These are phyloP conservation scores for Neofusicoccum cordaticola DNA, from an alignment of 2,329 filamentous ascomycete species.

Conservation along the genomic window DNA sequence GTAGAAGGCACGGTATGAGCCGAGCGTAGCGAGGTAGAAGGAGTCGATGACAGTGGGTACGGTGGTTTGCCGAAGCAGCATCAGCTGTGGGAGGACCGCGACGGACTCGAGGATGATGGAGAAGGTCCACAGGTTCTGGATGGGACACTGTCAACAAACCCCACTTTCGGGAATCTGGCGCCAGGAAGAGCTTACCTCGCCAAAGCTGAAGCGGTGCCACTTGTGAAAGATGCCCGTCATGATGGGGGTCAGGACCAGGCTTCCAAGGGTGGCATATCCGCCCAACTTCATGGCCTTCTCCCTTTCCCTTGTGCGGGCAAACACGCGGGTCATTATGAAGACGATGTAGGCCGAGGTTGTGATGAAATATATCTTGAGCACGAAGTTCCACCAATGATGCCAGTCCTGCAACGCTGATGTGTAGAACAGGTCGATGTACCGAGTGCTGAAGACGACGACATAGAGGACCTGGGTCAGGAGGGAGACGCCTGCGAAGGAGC, in stretches of 20 bases:
- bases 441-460: constrained; percentile 76
- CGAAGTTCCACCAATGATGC: constrained; percentile 56
- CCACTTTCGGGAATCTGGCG: not conserved
- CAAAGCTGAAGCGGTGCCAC: constrained; percentile 18
- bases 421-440: constrained; percentile 79
- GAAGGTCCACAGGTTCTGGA: constrained; percentile 78
- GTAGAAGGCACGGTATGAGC: constrained; percentile 84
- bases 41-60: constrained; percentile 95
- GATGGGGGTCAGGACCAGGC: constrained; percentile 67
- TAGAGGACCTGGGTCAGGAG: constrained; percentile 90
- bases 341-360: constrained; percentile 81
- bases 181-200: constrained; percentile 13
- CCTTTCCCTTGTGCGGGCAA: constrained; percentile 80
- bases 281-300: constrained; percentile 95
- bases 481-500: constrained; percentile 64
- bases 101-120: constrained; percentile 89
- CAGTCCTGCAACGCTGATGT: constrained; percentile 37
- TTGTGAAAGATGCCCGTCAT: constrained; percentile 66
- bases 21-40: constrained; percentile 87
- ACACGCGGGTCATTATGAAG: constrained; percentile 81
- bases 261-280: constrained; percentile 63
- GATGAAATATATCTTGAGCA: constrained; percentile 90
- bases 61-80: constrained; percentile 89
- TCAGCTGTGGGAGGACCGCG: constrained; percentile 84
- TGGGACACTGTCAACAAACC: not conserved